Evolutionary conservation across 257 asterid genomes (phyloP).

Genomic region (Gentiana macrophylla): DNA sequence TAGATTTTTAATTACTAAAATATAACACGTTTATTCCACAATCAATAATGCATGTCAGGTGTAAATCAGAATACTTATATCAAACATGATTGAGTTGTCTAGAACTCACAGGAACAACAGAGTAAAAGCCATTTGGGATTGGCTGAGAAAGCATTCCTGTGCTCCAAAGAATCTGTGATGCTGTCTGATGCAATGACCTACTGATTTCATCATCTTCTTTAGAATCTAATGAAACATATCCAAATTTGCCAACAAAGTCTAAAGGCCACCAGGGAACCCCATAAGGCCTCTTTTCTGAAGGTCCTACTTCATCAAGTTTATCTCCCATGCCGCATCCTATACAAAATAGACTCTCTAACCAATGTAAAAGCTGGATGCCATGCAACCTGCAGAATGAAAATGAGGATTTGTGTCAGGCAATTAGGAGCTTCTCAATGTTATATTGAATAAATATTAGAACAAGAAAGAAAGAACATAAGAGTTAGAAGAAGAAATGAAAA

Average conservation of each 20-base stretch:
- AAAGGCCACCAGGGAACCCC: conserved; percentile 60
- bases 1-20: too few relatives aligned
- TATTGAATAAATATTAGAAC: too few relatives aligned
- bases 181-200: conserved; percentile 35
- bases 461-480: too few relatives aligned
- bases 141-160: conserved; percentile 80
- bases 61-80: neutral
- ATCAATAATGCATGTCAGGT: neutral
- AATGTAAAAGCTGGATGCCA: conserved; percentile 24
- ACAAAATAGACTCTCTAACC: conserved; percentile 9
- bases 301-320: conserved; percentile 44
- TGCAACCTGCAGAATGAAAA: conserved; percentile 34
- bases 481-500: too few relatives aligned
- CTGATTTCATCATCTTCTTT: conserved; percentile 38
- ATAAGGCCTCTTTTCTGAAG: conserved; percentile 48
- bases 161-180: conserved; percentile 89
- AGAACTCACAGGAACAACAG: conserved; percentile 73
- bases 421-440: too few relatives aligned
- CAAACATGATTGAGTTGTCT: neutral
- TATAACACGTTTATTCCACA: too few relatives aligned
- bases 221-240: conserved; percentile 62
- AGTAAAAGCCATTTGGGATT: conserved; percentile 94
- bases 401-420: neutral
- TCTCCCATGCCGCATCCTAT: conserved; percentile 41
- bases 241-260: conserved; percentile 56